Conservation (phyloP, 1,139 yeast species). For the Pichia sp. region DNA sequence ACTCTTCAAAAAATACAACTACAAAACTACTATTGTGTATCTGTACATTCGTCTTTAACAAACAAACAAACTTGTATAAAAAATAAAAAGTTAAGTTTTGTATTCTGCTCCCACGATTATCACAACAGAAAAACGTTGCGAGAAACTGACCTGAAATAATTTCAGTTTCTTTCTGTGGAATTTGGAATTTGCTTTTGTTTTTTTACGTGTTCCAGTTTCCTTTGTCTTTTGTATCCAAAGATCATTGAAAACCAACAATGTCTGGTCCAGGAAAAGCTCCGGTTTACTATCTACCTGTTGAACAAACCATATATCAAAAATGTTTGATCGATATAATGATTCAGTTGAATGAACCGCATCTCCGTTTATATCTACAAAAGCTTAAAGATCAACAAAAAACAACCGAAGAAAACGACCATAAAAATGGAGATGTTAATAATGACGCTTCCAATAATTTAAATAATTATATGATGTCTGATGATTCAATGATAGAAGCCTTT, state of each 20-base stretch:
- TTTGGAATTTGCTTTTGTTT: not conserved
- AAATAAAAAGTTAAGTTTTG: not conserved
- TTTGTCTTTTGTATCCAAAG: not conserved
- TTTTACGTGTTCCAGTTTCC: not conserved
- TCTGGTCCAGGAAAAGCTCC: slow-evolving; percentile 14
- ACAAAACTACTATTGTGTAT: not conserved
- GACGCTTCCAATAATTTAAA: not conserved
- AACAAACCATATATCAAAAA: slow-evolving; percentile 47
- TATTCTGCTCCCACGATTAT: not conserved
- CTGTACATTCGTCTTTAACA: not conserved
- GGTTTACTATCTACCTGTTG: slow-evolving; percentile 49
- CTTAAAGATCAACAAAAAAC: not conserved
- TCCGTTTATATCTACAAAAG: slow-evolving; percentile 24
- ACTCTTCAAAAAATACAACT: not conserved
- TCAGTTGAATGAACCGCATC: slow-evolving; percentile 39
- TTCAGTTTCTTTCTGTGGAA: not conserved
- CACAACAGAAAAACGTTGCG: not conserved
- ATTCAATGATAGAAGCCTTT: slow-evolving; percentile 36
- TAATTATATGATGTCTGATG: slow-evolving; percentile 20
- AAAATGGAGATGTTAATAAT: not conserved
- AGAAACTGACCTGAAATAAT: not conserved
- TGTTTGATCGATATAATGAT: slow-evolving; percentile 50
- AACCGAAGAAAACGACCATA: not conserved
- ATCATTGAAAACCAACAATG: not conserved
- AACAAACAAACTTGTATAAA: not conserved